Conservation (phyloP, 2,329 filamentous ascomycete species). For the Lasiodiplodia citricola region DNA sequence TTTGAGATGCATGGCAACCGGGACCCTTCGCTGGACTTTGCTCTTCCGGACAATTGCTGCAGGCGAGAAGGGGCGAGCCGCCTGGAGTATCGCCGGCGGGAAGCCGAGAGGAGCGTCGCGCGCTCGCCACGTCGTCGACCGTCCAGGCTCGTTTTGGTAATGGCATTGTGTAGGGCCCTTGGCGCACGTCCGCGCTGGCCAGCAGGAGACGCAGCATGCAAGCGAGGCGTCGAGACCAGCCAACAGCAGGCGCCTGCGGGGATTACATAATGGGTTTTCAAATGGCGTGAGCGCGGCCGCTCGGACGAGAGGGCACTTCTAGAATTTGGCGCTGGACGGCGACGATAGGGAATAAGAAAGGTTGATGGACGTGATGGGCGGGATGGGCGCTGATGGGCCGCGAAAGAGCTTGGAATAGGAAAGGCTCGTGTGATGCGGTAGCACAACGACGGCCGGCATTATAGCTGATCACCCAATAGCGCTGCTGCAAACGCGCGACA, state of each 20-base stretch:
- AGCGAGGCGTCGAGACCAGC: slow-evolving; percentile 4
- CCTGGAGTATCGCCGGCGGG: slow-evolving; percentile 19
- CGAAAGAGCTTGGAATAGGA: slow-evolving; percentile 22
- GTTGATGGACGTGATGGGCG: slow-evolving; percentile 20
- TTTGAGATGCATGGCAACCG: slow-evolving; percentile 12
- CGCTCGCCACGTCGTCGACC: slow-evolving; percentile 22
- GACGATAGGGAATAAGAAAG: slow-evolving; percentile 21
- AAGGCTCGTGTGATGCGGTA: slow-evolving; percentile 25
- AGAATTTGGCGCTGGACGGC: slow-evolving; percentile 6
- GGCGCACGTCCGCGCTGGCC: slow-evolving; percentile 21
- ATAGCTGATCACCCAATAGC: slow-evolving; percentile 23
- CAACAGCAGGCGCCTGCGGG: slow-evolving; percentile 7
- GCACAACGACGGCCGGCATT: slow-evolving; percentile 18
- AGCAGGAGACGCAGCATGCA: slow-evolving; percentile 11
- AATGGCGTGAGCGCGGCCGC: slow-evolving; percentile 25
- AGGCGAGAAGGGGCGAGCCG: slow-evolving; percentile 24
- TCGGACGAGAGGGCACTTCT: slow-evolving; percentile 22
- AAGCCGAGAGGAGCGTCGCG: slow-evolving; percentile 21
- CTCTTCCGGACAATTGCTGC: slow-evolving; percentile 22
- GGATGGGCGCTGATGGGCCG: slow-evolving; percentile 22
- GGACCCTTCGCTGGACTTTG: slow-evolving; percentile 20
- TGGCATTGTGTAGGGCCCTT: slow-evolving; percentile 24
- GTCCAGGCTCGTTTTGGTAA: slow-evolving; percentile 23
- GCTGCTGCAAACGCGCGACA: not conserved
- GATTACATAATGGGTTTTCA: slow-evolving; percentile 22